Conservation (phyloP, 805 yeast species). For the Saturnispora zaruensis region DNA sequence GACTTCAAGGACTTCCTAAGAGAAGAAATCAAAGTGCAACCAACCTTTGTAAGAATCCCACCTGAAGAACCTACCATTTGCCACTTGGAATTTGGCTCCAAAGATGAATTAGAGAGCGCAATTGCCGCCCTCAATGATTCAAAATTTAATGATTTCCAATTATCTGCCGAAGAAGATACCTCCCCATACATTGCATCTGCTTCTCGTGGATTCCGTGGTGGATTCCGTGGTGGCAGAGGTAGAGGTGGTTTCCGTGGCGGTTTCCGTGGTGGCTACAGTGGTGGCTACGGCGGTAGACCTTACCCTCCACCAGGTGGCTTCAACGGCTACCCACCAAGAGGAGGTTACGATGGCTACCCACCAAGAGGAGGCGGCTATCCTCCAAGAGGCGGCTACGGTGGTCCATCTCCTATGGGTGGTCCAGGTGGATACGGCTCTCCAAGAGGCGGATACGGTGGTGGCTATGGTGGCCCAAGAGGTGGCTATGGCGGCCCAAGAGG, state of each 20-base stretch:
- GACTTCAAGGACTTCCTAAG: constrained; percentile 85
- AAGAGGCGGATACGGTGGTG: constrained; percentile 24
- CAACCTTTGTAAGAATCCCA: constrained; percentile 52
- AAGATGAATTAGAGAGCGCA: constrained; percentile 70
- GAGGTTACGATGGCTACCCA: constrained; percentile 15
- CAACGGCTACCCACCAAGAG: constrained; percentile 18
- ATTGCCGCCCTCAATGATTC: constrained; percentile 63
- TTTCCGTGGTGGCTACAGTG: constrained; percentile 17
- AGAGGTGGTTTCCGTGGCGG: constrained; percentile 36
- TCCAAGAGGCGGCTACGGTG: constrained; percentile 29
- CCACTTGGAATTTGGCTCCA: constrained; percentile 48
- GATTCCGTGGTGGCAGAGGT: constrained; percentile 39
- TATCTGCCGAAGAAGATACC: constrained; percentile 73
- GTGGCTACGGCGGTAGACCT: constrained; percentile 15
- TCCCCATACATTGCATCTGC: constrained; percentile 43
- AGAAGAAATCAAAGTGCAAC: constrained; percentile 56
- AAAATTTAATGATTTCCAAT: constrained; percentile 54
- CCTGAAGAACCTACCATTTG: constrained; percentile 38
- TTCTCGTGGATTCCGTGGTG: constrained; percentile 40
- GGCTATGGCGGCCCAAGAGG: constrained; percentile 28
- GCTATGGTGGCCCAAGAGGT: constrained; percentile 20
- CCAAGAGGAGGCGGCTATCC: constrained; percentile 21
- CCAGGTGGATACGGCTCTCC: constrained; percentile 28
- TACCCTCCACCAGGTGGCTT: constrained; percentile 12
- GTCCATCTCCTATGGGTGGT: constrained; percentile 25